A percentile compares a stretch with the other conserved stretches of the same genome.
phyloP scores from a whole-genome alignment of 2,329 filamentous ascomycete species.

The Neonectria ditissima region DNA sequence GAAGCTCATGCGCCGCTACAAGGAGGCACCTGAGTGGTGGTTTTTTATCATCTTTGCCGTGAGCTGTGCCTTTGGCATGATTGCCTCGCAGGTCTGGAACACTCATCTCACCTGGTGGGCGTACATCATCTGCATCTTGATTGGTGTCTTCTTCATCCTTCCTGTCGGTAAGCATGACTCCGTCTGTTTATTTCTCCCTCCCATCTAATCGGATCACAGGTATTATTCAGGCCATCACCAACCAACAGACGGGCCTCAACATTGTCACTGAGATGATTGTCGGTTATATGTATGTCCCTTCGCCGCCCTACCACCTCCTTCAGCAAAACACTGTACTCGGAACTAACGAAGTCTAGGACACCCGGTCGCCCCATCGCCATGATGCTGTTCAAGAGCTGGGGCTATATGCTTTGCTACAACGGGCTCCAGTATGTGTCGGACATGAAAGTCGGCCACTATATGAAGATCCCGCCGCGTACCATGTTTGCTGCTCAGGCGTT shows the following conservation, averaged over 20 bases:
- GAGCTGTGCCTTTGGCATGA: conserved; percentile 46
- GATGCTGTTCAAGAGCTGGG: conserved; percentile 84
- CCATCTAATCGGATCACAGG: conserved; percentile 38
- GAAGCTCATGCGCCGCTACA: conserved; percentile 71
- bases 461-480: conserved; percentile 70
- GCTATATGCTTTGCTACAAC: conserved; percentile 75
- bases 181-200: neutral
- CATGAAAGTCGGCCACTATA: conserved; percentile 76
- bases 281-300: conserved; percentile 68
- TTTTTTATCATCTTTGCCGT: conserved; percentile 59
- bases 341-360: conserved; percentile 48
- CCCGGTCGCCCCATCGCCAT: conserved; percentile 77
- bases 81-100: conserved; percentile 11
- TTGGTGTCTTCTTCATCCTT: conserved; percentile 69
- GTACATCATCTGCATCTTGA: conserved; percentile 66
- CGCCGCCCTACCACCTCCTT: neutral
- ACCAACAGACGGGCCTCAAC: conserved; percentile 74
- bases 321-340: neutral
- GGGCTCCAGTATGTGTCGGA: conserved; percentile 74
- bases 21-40: conserved; percentile 70
- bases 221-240: conserved; percentile 71
- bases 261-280: conserved; percentile 80
- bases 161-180: conserved; percentile 56
- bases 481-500: conserved; percentile 72
- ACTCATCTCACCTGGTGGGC: conserved; percentile 55